Evolutionary conservation across 2,329 filamentous ascomycete genomes (phyloP).

Genomic region (Dothiorella sarmentorum): DNA sequence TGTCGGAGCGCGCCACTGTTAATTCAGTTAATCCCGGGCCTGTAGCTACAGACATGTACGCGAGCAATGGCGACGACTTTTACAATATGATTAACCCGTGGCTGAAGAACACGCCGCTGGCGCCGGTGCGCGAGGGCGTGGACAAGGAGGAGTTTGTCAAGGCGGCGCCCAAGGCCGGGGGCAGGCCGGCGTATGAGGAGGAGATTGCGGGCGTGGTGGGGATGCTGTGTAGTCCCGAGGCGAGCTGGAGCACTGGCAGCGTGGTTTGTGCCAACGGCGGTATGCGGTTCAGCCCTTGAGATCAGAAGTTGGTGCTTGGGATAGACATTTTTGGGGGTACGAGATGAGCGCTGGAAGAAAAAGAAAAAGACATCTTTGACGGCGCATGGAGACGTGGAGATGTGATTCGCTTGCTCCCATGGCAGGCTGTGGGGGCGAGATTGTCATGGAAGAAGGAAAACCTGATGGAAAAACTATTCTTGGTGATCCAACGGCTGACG

Average conservation of each 20-base stretch:
- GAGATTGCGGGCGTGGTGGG: constrained; percentile 75
- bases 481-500: too few species aligned
- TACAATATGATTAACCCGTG: constrained; percentile 58
- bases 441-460: too few species aligned
- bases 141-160: constrained; percentile 57
- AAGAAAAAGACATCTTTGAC: too few species aligned
- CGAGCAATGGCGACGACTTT: constrained; percentile 54
- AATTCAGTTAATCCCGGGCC: constrained; percentile 66
- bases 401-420: too few species aligned
- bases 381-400: too few species aligned
- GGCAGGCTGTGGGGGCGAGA: too few species aligned
- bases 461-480: too few species aligned
- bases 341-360: too few species aligned
- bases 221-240: constrained; percentile 70
- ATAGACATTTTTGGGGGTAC: too few species aligned
- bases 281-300: constrained; percentile 53
- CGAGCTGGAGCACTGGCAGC: constrained; percentile 75
- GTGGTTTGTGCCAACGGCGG: constrained; percentile 79
- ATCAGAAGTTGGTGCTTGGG: too few species aligned
- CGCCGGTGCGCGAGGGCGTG: constrained; percentile 56
- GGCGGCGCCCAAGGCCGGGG: constrained; percentile 46
- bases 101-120: constrained; percentile 63
- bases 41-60: constrained; percentile 65
- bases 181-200: constrained; percentile 57
- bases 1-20: constrained; percentile 60